Conservation (phyloP, 108 stramenopile species). For the Conticribra weissflogii region DNA sequence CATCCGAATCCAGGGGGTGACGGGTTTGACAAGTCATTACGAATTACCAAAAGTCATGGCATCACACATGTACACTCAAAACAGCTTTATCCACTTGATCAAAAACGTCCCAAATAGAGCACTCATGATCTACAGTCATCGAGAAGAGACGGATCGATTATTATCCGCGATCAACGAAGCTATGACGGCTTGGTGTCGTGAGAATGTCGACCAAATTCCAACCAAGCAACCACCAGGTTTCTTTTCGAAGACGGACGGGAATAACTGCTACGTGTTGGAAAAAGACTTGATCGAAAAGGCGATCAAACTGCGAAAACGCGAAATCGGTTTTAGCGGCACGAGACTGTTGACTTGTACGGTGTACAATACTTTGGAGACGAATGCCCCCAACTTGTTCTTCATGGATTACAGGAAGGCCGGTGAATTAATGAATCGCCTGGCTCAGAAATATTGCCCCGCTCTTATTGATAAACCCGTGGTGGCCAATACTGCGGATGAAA, state of each 20-base stretch:
- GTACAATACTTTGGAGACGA: constrained; percentile 34
- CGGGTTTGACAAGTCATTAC: constrained; percentile 24
- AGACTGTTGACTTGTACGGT: constrained; percentile 29
- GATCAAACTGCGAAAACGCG: background rate
- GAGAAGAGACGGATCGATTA: constrained; percentile 43
- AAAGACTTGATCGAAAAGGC: constrained; percentile 19
- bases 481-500: background rate
- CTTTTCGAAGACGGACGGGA: constrained; percentile 14
- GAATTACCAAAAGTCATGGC: constrained; percentile 20
- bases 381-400: constrained; percentile 47
- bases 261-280: constrained; percentile 27
- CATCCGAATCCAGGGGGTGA: no score
- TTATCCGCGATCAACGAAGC: constrained; percentile 31
- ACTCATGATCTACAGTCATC: constrained; percentile 45
- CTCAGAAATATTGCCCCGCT: constrained; percentile 40
- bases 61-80: constrained; percentile 8
- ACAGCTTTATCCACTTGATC: constrained; percentile 4
- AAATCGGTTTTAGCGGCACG: constrained; percentile 19
- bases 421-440: constrained; percentile 18
- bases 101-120: constrained; percentile 15
- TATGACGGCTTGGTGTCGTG: constrained; percentile 11
- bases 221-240: background rate
- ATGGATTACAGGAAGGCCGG: constrained; percentile 39
- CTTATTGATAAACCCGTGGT: background rate
- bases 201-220: background rate